Evolutionary conservation across 805 yeast species (phyloP), one percentile per base, ranked within the genome.

Genomic region (Myxozyma sirexii): DNA sequence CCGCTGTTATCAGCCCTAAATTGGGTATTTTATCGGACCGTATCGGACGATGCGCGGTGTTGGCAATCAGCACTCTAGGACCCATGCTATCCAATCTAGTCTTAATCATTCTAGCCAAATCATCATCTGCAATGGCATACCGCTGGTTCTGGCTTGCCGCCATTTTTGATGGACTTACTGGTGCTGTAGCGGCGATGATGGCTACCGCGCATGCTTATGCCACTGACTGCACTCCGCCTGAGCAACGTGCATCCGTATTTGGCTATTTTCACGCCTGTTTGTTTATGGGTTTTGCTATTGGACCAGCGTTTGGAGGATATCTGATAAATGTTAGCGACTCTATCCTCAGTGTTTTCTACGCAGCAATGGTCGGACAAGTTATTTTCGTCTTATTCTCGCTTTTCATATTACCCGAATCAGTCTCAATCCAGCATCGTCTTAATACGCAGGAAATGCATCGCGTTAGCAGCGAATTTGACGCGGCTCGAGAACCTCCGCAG

Each of bases 191-290:
- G 60, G 78, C 85, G 4, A 67, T 85, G 35, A 68, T 87, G 52
- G 82, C 86, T 8, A 74, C 87, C 31, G 75, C 83, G 12, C 85
- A 85, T 69, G 82, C 92, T 60, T 90, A 89, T 69, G 79, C 88
- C 17, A 77, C 90, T 3, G 97, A 90, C 74, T 83, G 89, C 41
- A 85, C 84, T 5, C 86, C 84, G 21, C 80, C 88, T 0, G 78
- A 76, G 35, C 77, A 81, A 56, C 75, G 96, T 62, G 70, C 73
- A 4, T 46, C 66, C 12, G 72, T 69, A 51, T 68, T 77, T 63
- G 69, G 69, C 5, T 29, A 60, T 8, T 44, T 69, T 24, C 71
- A 70, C 33, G 68, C 72, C 7, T 57, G 64, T 41, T n/a, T 70
- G 50, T 71, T 68, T 58, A 65, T 57, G 8, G 59, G 59, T 31